These are phyloP conservation scores for Dioscorea dumetorum DNA, from an alignment of 106 monocot genomes.

Conservation along the genomic window DNA sequence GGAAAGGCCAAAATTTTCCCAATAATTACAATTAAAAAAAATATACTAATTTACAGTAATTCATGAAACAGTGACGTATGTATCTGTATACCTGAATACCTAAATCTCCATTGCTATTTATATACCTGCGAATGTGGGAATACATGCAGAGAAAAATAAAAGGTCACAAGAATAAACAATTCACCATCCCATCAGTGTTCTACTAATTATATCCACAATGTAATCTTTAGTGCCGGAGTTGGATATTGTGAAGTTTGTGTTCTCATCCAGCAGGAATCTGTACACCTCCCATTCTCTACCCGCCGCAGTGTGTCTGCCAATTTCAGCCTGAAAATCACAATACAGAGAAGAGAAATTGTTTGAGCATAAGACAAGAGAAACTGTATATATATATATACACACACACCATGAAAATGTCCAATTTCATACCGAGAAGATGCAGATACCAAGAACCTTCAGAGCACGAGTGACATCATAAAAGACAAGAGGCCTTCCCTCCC, in stretches of 20 bases:
- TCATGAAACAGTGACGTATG: no score
- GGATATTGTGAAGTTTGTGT: slow-evolving; percentile 41
- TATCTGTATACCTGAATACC: no score
- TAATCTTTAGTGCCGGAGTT: slow-evolving; percentile 28
- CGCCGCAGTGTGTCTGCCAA: slow-evolving; percentile 49
- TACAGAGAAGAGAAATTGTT: not conserved
- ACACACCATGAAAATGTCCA: no score
- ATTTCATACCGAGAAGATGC: slow-evolving; percentile 76
- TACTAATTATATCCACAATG: slow-evolving; percentile 66
- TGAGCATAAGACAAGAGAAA: no score
- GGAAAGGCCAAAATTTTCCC: no score
- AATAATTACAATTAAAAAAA: no score
- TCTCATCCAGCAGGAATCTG: slow-evolving; percentile 80
- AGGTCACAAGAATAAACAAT: not conserved
- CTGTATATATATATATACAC: no score
- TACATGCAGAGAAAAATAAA: no score
- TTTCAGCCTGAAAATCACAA: slow-evolving; percentile 60
- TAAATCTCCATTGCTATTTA: no score
- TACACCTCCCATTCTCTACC: slow-evolving; percentile 90
- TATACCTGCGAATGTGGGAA: no score
- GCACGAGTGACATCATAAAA: slow-evolving; percentile 78
- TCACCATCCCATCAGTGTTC: slow-evolving; percentile 76
- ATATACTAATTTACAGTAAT: no score
- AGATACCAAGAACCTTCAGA: slow-evolving; percentile 68
- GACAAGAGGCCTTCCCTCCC: slow-evolving; percentile 81